phyloP scores from a whole-genome alignment of 805 yeast species.

The Nakazawaea wickerhamii region DNA sequence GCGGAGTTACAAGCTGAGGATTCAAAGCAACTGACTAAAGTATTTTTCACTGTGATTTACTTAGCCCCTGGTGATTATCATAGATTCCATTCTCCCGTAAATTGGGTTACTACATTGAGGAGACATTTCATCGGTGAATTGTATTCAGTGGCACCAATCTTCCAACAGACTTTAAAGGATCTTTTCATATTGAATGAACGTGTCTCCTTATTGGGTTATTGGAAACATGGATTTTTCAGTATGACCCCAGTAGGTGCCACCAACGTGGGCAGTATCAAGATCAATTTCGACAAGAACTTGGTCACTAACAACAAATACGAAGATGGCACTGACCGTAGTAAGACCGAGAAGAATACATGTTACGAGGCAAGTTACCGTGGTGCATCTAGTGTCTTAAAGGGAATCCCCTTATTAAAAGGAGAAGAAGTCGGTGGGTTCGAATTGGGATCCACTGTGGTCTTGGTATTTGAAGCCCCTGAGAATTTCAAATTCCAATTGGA shows the following conservation, averaged over 20 bases:
- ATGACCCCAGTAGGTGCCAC: slow-evolving; percentile 99
- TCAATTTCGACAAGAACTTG: slow-evolving; percentile 87
- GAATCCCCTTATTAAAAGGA: slow-evolving; percentile 85
- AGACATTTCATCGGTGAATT: slow-evolving; percentile 95
- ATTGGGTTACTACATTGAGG: slow-evolving; percentile 92
- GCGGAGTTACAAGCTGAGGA: slow-evolving; percentile 19
- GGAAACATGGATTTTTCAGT: slow-evolving; percentile 95
- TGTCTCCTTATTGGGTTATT: slow-evolving; percentile 89
- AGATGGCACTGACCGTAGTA: slow-evolving; percentile 23
- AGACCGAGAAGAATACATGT: slow-evolving; percentile 68
- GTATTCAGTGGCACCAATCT: slow-evolving; percentile 93
- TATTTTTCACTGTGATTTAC: slow-evolving; percentile 87
- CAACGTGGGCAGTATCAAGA: slow-evolving; percentile 90
- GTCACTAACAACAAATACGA: slow-evolving; percentile 74
- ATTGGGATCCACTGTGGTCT: slow-evolving; percentile 93
- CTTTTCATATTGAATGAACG: slow-evolving; percentile 90
- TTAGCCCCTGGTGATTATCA: slow-evolving; percentile 98
- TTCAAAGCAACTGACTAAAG: slow-evolving; percentile 36
- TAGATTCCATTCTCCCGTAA: slow-evolving; percentile 91
- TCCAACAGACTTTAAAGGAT: slow-evolving; percentile 81
- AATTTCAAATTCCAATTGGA: slow-evolving; percentile 64
- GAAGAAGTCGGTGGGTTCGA: slow-evolving; percentile 97
- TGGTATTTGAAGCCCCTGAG: slow-evolving; percentile 93
- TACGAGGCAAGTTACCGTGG: slow-evolving; percentile 89
- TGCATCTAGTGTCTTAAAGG: slow-evolving; percentile 73